Evolutionary conservation across 805 yeast species (phyloP).

Genomic region (Saccharomycopsis synnaedendra): DNA sequence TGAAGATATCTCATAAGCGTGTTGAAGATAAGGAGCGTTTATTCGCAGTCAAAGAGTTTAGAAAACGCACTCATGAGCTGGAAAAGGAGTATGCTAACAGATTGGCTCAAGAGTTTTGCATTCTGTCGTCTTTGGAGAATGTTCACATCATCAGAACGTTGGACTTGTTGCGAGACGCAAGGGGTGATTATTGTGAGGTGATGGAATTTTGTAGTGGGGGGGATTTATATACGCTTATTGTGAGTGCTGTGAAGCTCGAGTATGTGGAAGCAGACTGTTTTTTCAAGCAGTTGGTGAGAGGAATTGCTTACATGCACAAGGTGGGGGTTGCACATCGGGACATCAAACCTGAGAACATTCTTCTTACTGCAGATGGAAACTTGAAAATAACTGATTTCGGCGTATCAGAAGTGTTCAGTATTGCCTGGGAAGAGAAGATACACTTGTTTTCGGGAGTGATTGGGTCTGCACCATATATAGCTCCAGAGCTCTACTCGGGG

Average conservation of each 20-base stretch:
- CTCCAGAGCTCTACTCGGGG: conserved; percentile 68
- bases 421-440: conserved; percentile 71
- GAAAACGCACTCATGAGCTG: conserved; percentile 46
- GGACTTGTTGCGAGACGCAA: conserved; percentile 70
- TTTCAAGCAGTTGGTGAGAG: conserved; percentile 74
- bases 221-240: conserved; percentile 62
- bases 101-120: conserved; percentile 73
- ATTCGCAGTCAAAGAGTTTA: conserved; percentile 84
- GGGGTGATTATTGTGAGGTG: conserved; percentile 74
- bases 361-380: conserved; percentile 60
- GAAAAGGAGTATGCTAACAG: conserved; percentile 60
- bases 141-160: conserved; percentile 65
- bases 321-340: conserved; percentile 89
- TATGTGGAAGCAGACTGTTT: conserved; percentile 83
- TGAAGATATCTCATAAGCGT: conserved; percentile 74
- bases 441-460: conserved; percentile 67
- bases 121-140: conserved; percentile 69
- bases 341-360: conserved; percentile 76
- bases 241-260: conserved; percentile 69
- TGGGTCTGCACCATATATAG: conserved; percentile 84
- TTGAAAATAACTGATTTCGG: conserved; percentile 86
- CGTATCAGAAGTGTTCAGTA: conserved; percentile 67
- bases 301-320: conserved; percentile 79
- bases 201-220: conserved; percentile 84
- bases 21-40: conserved; percentile 33